phyloP scores from a whole-genome alignment of 2,329 filamentous ascomycete genomes.

The Tricladium varicosporioides region DNA sequence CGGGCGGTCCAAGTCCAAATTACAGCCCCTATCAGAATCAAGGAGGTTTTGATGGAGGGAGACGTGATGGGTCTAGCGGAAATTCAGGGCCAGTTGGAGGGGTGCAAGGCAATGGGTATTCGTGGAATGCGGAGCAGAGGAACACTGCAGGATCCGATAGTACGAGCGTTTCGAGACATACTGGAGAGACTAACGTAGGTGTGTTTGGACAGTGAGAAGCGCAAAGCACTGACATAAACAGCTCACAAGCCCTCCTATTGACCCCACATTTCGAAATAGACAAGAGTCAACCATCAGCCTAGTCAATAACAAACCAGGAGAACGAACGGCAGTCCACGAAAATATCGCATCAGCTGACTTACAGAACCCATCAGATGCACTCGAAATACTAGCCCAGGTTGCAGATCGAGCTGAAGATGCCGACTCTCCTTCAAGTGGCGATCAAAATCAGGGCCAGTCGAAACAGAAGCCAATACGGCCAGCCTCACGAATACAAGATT shows the following conservation, averaged over 20 bases:
- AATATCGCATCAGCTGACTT: conserved; percentile 32
- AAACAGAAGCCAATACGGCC: conserved; percentile 12
- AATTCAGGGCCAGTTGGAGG: neutral
- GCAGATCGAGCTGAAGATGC: conserved; percentile 32
- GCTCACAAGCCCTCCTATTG: conserved; percentile 19
- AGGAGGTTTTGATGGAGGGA: neutral
- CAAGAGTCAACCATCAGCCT: conserved; percentile 20
- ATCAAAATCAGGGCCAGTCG: conserved; percentile 16
- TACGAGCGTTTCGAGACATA: conserved; percentile 18
- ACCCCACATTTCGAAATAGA: conserved; percentile 17
- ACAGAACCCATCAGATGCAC: conserved; percentile 34
- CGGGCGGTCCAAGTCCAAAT: conserved; percentile 6
- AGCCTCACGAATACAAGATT: conserved; percentile 8
- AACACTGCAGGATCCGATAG: conserved; percentile 17
- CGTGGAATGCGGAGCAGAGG: neutral
- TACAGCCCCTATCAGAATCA: conserved; percentile 21
- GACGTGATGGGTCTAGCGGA: neutral
- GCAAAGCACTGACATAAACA: conserved; percentile 4
- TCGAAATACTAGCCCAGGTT: conserved; percentile 34
- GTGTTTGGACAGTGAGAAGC: neutral
- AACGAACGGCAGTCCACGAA: conserved; percentile 21
- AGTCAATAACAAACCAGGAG: conserved; percentile 11
- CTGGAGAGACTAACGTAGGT: conserved; percentile 24
- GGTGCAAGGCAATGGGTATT: conserved; percentile 17
- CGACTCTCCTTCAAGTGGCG: conserved; percentile 24